Evolutionary conservation across 331 rosid species (phyloP).

Genomic region (Acacia pycnantha): DNA sequence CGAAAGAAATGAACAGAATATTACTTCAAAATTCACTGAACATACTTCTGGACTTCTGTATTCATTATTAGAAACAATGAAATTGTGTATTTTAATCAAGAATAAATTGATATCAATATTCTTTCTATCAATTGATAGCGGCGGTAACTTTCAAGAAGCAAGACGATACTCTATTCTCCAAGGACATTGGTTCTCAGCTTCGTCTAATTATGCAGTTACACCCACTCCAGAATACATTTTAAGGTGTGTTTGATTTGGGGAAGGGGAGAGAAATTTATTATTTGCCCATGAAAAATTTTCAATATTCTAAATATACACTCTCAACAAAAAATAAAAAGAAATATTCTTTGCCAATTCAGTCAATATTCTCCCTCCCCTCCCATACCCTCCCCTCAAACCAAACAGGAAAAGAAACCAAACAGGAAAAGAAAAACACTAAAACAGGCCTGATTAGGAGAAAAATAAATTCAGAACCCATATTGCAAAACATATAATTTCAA

Average conservation of each 20-base stretch:
- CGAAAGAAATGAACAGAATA: background rate
- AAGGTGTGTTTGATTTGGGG: too few species aligned
- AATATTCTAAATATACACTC: too few species aligned
- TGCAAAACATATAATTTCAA: background rate
- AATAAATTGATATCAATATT: background rate
- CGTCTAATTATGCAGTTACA: background rate
- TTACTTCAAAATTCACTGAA: background rate
- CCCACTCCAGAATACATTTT: background rate
- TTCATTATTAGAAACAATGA: background rate
- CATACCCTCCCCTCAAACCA: too few species aligned
- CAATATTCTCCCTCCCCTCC: too few species aligned
- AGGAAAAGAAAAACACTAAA: background rate
- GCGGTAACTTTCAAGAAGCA: background rate
- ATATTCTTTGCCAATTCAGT: too few species aligned
- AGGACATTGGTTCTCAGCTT: background rate
- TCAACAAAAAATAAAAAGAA: too few species aligned
- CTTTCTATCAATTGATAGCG: background rate
- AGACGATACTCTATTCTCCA: background rate
- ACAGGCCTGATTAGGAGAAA: background rate
- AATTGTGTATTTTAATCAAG: background rate
- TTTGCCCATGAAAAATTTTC: too few species aligned
- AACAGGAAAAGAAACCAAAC: too few species aligned
- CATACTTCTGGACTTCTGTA: background rate
- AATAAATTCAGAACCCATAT: background rate
- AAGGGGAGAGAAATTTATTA: too few species aligned